Conservation (phyloP, 257 asterid species). For the Rubia yunnanensis region DNA sequence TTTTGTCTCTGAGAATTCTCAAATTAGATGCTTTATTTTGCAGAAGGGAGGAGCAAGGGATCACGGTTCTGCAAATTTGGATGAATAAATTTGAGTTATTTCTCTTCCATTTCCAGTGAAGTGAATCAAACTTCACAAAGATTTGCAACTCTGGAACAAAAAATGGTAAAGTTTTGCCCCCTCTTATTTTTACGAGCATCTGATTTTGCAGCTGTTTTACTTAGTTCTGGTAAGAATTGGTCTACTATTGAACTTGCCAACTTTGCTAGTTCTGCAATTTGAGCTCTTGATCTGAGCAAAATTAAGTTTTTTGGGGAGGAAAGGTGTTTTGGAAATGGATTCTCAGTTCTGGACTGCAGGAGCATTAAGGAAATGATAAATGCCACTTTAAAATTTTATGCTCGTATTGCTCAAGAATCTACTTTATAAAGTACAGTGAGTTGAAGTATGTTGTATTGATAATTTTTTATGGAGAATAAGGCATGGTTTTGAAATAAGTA, state of each 20-base stretch:
- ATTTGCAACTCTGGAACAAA: background rate
- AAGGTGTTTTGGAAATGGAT: background rate
- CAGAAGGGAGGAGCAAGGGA: background rate
- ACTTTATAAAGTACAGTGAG: background rate
- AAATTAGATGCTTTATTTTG: background rate
- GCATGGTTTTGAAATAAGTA: background rate
- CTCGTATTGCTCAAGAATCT: background rate
- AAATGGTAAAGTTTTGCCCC: constrained; percentile 3
- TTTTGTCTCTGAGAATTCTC: background rate
- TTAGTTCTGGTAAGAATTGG: background rate
- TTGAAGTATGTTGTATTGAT: background rate
- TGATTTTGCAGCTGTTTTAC: background rate
- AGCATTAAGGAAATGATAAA: background rate
- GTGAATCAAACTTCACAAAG: background rate
- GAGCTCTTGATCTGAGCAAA: background rate
- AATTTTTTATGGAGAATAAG: background rate
- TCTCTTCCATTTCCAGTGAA: background rate
- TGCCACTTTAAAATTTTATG: background rate
- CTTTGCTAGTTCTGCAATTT: background rate
- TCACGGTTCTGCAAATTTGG: background rate
- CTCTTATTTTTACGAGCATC: background rate
- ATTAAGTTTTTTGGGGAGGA: background rate
- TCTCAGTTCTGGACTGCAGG: no score
- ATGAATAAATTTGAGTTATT: background rate
- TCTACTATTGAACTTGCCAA: background rate